These are phyloP conservation scores for Pelargonium fulgidum DNA, from an alignment of 441 rosid genomes.

Conservation along the genomic window DNA sequence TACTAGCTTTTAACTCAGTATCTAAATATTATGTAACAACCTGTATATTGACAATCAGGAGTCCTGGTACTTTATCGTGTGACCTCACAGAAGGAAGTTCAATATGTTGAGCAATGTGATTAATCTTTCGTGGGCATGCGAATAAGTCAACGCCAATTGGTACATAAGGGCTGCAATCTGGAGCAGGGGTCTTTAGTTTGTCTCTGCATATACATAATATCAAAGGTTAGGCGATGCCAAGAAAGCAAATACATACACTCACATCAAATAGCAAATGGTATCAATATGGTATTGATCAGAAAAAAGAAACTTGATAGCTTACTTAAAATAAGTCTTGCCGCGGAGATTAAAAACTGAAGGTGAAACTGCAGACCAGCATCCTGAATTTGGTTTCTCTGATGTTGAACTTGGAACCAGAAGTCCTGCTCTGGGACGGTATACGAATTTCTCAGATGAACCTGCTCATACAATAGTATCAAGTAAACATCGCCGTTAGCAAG, in stretches of 20 bases:
- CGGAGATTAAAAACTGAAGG: conserved; percentile 73
- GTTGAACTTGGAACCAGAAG: conserved; percentile 37
- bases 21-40: conserved; percentile 27
- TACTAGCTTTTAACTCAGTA: background rate
- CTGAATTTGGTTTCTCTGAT: conserved; percentile 46
- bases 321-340: conserved; percentile 66
- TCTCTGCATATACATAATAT: conserved; percentile 40
- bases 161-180: conserved; percentile 49
- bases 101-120: conserved; percentile 74
- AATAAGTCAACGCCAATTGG: conserved; percentile 68
- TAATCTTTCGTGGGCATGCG: conserved; percentile 50
- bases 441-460: conserved; percentile 44
- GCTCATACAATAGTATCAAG: conserved; percentile 14
- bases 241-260: background rate
- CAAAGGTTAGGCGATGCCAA: background rate
- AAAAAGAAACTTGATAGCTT: conserved; percentile 12
- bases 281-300: background rate
- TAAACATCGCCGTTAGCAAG: background rate
- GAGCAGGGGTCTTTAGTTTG: conserved; percentile 58
- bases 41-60: conserved; percentile 68
- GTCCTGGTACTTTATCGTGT: conserved; percentile 39
- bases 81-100: conserved; percentile 52
- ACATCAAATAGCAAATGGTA: background rate
- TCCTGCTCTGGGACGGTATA: conserved; percentile 62
- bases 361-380: conserved; percentile 63